These are phyloP conservation scores for Hymenoscyphus scutula DNA, from an alignment of 2,329 filamentous ascomycete species.

Conservation along the genomic window DNA sequence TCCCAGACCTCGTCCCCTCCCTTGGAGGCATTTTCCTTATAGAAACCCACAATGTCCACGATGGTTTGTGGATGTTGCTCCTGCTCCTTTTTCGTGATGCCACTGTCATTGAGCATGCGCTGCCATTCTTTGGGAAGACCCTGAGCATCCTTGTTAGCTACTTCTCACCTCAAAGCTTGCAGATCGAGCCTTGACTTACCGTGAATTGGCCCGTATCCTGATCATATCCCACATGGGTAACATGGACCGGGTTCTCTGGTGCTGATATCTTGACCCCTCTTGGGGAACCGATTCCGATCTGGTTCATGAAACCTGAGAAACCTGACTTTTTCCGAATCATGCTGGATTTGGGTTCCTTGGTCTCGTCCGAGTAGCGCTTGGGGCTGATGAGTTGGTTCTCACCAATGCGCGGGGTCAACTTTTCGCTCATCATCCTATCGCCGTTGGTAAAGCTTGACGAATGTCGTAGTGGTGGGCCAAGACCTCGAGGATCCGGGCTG, in stretches of 20 bases:
- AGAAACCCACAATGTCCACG: conserved; percentile 93
- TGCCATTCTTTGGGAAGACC: conserved; percentile 98
- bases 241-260: conserved; percentile 94
- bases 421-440: conserved; percentile 49
- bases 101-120: conserved; percentile 88
- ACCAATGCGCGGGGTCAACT: conserved; percentile 41
- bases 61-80: conserved; percentile 94
- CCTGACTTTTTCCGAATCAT: conserved; percentile 80
- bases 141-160: conserved; percentile 36
- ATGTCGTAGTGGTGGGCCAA: conserved; percentile 58
- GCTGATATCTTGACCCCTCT: conserved; percentile 94
- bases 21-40: conserved; percentile 86
- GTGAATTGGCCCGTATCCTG: conserved; percentile 96
- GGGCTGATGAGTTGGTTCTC: conserved; percentile 51
- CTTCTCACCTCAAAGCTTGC: conserved; percentile 15
- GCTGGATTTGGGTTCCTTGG: conserved; percentile 57
- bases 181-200: conserved; percentile 45
- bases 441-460: conserved; percentile 63
- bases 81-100: conserved; percentile 93
- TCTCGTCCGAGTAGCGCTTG: conserved; percentile 80
- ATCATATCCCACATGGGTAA: conserved; percentile 97
- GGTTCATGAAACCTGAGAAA: conserved; percentile 85
- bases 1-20: conserved; percentile 81
- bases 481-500: conserved; percentile 52
- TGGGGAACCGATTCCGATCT: conserved; percentile 73